Evolutionary conservation across 164 flowering plant species (phyloP).

Genomic region (Santalum album): DNA sequence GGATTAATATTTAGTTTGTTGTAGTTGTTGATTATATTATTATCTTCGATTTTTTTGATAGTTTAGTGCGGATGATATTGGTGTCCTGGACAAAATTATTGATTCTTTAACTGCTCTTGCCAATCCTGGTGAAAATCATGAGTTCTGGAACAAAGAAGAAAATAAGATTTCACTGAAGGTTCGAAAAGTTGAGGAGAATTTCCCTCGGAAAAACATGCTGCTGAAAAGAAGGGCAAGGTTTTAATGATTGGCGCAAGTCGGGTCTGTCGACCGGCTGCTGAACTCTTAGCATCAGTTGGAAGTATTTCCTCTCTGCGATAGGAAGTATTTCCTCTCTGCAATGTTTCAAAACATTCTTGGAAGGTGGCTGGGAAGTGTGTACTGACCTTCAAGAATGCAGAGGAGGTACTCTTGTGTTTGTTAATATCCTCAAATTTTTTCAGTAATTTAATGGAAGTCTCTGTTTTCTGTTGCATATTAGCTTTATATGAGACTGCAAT

Average conservation of each 20-base stretch:
- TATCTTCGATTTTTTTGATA: slow-evolving; percentile 17
- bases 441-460: background rate
- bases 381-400: slow-evolving; percentile 73
- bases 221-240: slow-evolving; percentile 34
- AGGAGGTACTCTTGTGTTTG: slow-evolving; percentile 53
- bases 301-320: too few species aligned
- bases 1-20: too few species aligned
- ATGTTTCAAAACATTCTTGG: slow-evolving; percentile 22
- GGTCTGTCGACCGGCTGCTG: slow-evolving; percentile 92
- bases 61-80: slow-evolving; percentile 81
- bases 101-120: slow-evolving; percentile 76
- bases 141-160: slow-evolving; percentile 14
- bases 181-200: slow-evolving; percentile 46
- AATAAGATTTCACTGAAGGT: slow-evolving; percentile 49
- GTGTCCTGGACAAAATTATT: slow-evolving; percentile 64
- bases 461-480: background rate
- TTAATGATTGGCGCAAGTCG: slow-evolving; percentile 93
- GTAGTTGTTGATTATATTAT: too few species aligned
- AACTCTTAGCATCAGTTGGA: slow-evolving; percentile 61
- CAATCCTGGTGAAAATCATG: slow-evolving; percentile 30
- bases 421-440: background rate
- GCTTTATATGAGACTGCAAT: background rate
- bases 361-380: slow-evolving; percentile 25
- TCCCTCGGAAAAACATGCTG: slow-evolving; percentile 10
- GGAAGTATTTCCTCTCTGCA: slow-evolving; percentile 29